These are phyloP conservation scores for Lactifluus volemus DNA, from an alignment of 768 basidiomycete genomes.

Conservation along the genomic window DNA sequence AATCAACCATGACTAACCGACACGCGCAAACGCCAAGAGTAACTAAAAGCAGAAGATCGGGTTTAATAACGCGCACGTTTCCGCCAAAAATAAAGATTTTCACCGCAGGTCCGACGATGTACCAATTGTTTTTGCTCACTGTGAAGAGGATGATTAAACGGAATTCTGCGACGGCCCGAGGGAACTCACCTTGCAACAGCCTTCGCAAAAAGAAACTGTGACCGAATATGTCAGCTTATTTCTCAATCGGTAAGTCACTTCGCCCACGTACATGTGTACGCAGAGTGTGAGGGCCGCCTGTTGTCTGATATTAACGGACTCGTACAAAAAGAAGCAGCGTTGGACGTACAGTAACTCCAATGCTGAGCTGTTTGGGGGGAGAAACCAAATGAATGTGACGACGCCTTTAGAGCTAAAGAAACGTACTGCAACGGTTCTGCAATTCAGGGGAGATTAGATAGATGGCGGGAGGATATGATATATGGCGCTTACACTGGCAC, in stretches of 20 bases:
- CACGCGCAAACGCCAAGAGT: constrained; percentile 1
- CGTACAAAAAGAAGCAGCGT: background rate
- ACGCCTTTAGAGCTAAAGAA: background rate
- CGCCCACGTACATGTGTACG: constrained; percentile 14
- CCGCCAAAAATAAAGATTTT: background rate
- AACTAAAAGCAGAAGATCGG: constrained; percentile 1
- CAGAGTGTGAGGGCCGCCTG: constrained; percentile 13
- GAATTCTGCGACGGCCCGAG: background rate
- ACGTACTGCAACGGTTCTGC: constrained; percentile 15
- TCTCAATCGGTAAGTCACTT: background rate
- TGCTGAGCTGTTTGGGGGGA: constrained; percentile 11
- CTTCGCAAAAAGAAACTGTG: constrained; percentile 15
- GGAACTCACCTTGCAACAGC: constrained; percentile 8
- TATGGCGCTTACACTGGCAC: constrained; percentile 10
- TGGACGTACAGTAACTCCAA: constrained; percentile 16
- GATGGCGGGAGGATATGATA: background rate
- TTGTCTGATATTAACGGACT: background rate
- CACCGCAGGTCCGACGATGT: constrained; percentile 11
- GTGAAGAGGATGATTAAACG: background rate
- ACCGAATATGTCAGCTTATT: background rate
- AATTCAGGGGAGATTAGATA: background rate
- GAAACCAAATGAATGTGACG: background rate
- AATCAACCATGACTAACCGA: constrained; percentile 6
- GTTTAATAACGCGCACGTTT: background rate
- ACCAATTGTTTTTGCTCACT: constrained; percentile 20